These are phyloP conservation scores for Aspergillus felis DNA, from an alignment of 2,329 filamentous ascomycete genomes.

Conservation along the genomic window DNA sequence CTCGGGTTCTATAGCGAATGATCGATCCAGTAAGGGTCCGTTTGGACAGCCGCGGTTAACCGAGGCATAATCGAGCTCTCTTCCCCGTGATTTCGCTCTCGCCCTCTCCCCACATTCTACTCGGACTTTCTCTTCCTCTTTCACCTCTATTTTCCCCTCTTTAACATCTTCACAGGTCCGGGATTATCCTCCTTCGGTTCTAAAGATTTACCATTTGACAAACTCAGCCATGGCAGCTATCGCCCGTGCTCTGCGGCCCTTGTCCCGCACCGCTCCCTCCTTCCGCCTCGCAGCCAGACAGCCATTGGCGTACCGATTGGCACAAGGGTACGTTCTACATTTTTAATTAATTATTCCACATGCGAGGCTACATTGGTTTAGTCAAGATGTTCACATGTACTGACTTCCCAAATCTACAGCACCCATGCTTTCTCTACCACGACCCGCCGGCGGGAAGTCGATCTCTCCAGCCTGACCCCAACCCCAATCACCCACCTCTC, in stretches of 20 bases:
- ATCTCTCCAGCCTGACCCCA: slow-evolving; percentile 75
- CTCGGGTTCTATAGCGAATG: neutral
- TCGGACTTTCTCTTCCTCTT: neutral
- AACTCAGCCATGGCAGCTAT: slow-evolving; percentile 45
- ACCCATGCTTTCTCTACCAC: slow-evolving; percentile 60
- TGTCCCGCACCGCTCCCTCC: slow-evolving; percentile 38
- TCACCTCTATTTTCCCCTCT: neutral
- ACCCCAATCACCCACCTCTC: slow-evolving; percentile 92
- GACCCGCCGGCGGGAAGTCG: slow-evolving; percentile 49
- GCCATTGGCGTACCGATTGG: slow-evolving; percentile 34
- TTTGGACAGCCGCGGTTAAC: slow-evolving; percentile 5
- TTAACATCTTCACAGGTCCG: neutral
- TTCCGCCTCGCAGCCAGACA: slow-evolving; percentile 38
- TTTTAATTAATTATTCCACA: neutral
- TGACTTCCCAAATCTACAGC: slow-evolving; percentile 21
- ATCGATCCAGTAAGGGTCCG: neutral
- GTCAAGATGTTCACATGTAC: slow-evolving; percentile 1
- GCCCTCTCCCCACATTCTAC: neutral
- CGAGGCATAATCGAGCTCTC: slow-evolving; percentile 3
- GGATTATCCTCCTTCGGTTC: neutral
- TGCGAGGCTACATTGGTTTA: neutral
- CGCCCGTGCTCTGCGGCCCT: slow-evolving; percentile 44
- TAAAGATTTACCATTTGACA: neutral
- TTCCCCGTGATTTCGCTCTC: slow-evolving; percentile 5
- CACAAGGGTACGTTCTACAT: slow-evolving; percentile 36